A percentile compares a stretch with the other conserved stretches of the same genome.
These are phyloP conservation scores for Psilocybe tampanensis DNA, from an alignment of 768 basidiomycete species.

Conservation along the genomic window DNA sequence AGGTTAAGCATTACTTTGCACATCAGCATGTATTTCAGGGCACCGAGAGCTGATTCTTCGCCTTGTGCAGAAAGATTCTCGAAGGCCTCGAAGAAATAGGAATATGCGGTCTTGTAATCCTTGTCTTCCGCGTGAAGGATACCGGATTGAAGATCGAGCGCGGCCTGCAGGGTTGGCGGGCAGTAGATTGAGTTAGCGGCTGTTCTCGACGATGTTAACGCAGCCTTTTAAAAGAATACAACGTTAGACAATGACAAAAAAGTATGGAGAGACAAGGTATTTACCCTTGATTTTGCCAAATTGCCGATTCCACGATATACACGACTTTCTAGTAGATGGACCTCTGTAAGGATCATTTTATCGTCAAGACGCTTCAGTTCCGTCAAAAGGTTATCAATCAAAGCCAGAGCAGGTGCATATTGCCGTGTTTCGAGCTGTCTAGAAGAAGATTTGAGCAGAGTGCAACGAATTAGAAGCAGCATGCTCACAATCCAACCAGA, in stretches of 20 bases:
- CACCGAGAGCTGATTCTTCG: conserved; percentile 69
- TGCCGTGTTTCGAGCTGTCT: conserved; percentile 77
- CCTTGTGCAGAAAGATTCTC: conserved; percentile 85
- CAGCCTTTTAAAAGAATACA: conserved; percentile 52
- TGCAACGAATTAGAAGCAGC: neutral
- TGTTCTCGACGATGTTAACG: conserved; percentile 87
- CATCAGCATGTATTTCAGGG: conserved; percentile 96
- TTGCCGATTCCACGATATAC: conserved; percentile 91
- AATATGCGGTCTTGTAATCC: conserved; percentile 96
- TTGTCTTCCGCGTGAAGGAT: conserved; percentile 96
- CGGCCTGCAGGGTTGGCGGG: conserved; percentile 28
- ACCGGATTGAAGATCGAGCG: conserved; percentile 59
- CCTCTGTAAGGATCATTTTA: conserved; percentile 97
- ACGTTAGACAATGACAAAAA: neutral
- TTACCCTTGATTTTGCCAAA: conserved; percentile 85
- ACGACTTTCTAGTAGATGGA: conserved; percentile 90
- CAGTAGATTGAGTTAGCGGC: conserved; percentile 97
- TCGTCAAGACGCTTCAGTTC: conserved; percentile 95
- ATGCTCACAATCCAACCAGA: conserved; percentile 67
- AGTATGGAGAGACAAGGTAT: conserved; percentile 11
- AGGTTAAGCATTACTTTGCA: conserved; percentile 98
- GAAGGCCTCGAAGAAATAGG: conserved; percentile 97
- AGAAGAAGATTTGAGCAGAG: conserved; percentile 8
- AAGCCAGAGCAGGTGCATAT: conserved; percentile 74
- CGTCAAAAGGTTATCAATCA: conserved; percentile 86